phyloP scores from a whole-genome alignment of 495 filamentous ascomycete species.

The Penicillium lividum region DNA sequence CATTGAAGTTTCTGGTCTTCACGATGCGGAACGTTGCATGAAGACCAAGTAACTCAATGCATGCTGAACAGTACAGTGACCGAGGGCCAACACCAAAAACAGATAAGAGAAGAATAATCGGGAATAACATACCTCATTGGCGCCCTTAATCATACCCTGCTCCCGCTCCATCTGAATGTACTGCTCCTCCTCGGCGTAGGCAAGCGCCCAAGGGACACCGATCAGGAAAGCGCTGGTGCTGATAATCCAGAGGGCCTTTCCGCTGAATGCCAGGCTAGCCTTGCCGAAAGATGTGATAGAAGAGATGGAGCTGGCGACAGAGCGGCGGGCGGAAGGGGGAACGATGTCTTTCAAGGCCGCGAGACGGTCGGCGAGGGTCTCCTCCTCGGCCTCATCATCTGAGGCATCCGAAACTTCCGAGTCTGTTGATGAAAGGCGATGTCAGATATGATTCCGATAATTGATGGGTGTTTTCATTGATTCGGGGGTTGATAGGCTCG shows the following conservation, averaged over 20 bases:
- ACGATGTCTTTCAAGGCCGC: constrained; percentile 89
- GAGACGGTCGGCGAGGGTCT: constrained; percentile 76
- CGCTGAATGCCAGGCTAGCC: constrained; percentile 64
- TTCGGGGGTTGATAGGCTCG: constrained; percentile 3
- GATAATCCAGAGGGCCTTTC: constrained; percentile 84
- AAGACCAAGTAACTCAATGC: not conserved
- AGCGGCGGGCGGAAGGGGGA: constrained; percentile 76
- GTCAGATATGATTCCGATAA: constrained; percentile 25
- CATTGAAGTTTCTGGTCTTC: not conserved
- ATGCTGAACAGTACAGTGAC: not conserved
- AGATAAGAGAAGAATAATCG: not conserved
- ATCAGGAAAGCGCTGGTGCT: constrained; percentile 84
- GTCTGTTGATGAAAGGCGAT: constrained; percentile 28
- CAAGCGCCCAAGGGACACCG: constrained; percentile 89
- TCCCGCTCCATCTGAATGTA: constrained; percentile 95
- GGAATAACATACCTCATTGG: constrained; percentile 58
- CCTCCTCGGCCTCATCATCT: constrained; percentile 48
- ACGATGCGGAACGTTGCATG: not conserved
- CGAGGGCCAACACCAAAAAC: too few species aligned
- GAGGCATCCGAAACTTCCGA: constrained; percentile 57
- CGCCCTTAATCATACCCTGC: constrained; percentile 90
- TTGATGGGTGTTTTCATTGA: constrained; percentile 14
- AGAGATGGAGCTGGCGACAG: constrained; percentile 59
- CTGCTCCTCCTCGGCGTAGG: constrained; percentile 93
- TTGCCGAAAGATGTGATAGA: constrained; percentile 59